These are phyloP conservation scores for Rhodamnia rubescens DNA, from an alignment of 345 rosid species.

Conservation along the genomic window DNA sequence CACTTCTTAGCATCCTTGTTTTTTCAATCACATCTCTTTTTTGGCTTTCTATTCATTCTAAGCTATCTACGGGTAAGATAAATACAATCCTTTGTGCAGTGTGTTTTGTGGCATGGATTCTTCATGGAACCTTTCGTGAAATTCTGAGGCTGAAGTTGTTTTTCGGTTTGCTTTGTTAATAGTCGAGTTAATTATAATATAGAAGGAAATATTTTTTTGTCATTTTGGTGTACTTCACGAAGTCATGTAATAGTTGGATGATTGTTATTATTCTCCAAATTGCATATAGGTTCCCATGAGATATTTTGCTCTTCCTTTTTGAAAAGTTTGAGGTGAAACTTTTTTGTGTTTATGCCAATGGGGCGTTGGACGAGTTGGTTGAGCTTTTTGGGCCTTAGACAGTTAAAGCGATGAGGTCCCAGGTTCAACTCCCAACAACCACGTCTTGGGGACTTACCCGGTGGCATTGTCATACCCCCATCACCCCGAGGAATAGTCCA, in stretches of 20 bases:
- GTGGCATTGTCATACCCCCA: too few species aligned
- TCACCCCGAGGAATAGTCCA: too few species aligned
- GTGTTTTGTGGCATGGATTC: neutral
- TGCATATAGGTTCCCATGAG: neutral
- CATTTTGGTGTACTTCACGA: neutral
- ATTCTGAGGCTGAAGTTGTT: neutral
- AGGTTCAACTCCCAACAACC: too few species aligned
- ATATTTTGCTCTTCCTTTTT: neutral
- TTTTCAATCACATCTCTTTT: neutral
- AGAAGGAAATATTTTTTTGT: neutral
- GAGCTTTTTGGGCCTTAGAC: too few species aligned
- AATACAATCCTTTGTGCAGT: neutral
- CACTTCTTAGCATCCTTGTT: neutral
- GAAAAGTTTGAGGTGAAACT: neutral
- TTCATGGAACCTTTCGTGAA: neutral
- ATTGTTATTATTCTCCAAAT: neutral
- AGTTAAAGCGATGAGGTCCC: too few species aligned
- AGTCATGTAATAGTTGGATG: neutral
- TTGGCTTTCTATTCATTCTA: neutral
- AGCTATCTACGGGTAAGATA: neutral
- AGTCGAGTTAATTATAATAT: neutral
- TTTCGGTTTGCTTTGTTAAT: neutral
- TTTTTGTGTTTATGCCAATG: too few species aligned
- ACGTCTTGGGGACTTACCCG: too few species aligned
- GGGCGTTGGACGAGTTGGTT: too few species aligned